A percentile compares a stretch with the other conserved stretches of the same genome.
These are phyloP conservation scores for Ogataea kodamae DNA, from an alignment of 805 yeast genomes.

Conservation along the genomic window DNA sequence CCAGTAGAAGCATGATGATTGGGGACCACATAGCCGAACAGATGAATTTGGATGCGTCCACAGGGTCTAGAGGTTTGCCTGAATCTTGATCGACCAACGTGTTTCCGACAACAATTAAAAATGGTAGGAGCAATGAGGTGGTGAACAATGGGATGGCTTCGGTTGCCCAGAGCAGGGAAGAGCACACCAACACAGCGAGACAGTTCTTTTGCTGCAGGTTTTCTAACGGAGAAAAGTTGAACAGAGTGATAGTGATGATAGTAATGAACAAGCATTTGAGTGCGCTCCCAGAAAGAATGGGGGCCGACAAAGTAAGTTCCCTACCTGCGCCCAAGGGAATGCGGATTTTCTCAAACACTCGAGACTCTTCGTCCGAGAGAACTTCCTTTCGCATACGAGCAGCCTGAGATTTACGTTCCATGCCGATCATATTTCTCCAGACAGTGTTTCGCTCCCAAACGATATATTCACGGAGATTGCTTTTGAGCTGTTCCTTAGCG, in stretches of 20 bases:
- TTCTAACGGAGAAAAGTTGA: conserved; percentile 55
- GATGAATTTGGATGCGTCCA: conserved; percentile 73
- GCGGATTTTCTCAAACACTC: conserved; percentile 19
- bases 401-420: conserved; percentile 83
- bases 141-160: conserved; percentile 91
- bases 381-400: conserved; percentile 42
- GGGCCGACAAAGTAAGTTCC: conserved; percentile 32
- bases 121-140: conserved; percentile 80
- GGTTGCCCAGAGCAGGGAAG: conserved; percentile 92
- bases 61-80: conserved; percentile 52
- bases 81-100: conserved; percentile 58
- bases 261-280: conserved; percentile 47
- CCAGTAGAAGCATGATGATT: conserved; percentile 81
- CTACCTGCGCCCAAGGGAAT: conserved; percentile 30
- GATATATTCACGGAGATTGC: conserved; percentile 79
- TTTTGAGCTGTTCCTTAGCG: conserved; percentile 44
- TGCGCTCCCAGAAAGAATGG: conserved; percentile 36
- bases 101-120: conserved; percentile 68
- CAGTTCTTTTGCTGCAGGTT: conserved; percentile 70
- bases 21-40: conserved; percentile 93
- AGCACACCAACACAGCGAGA: conserved; percentile 74
- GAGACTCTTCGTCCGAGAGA: conserved; percentile 22
- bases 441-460: conserved; percentile 98
- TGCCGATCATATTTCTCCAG: conserved; percentile 93
- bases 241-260: conserved; percentile 44